These are phyloP conservation scores for Magnaporthiopsis rhizophila DNA, from an alignment of 2,329 filamentous ascomycete species.

Conservation along the genomic window DNA sequence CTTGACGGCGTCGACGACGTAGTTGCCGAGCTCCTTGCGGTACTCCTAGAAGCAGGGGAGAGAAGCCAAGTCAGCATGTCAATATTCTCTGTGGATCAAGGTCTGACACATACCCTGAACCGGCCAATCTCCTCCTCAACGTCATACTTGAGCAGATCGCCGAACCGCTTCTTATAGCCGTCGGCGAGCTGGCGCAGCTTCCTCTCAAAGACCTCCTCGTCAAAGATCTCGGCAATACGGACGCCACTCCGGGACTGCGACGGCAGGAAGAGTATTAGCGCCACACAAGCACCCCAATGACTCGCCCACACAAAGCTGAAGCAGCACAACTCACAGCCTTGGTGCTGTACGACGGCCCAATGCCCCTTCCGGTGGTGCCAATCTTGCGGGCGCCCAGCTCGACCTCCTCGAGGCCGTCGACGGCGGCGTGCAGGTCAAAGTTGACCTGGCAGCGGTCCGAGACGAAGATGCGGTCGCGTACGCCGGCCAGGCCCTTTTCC, in stretches of 20 bases:
- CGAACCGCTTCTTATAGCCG: slow-evolving; percentile 62
- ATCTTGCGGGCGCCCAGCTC: slow-evolving; percentile 31
- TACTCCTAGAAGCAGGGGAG: background rate
- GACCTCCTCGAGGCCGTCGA: slow-evolving; percentile 60
- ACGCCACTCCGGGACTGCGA: slow-evolving; percentile 60
- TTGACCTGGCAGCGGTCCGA: slow-evolving; percentile 56
- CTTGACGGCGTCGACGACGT: slow-evolving; percentile 54
- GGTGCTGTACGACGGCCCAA: slow-evolving; percentile 29
- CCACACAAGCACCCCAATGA: background rate
- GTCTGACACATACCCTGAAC: slow-evolving; percentile 36
- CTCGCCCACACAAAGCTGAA: too few relatives aligned
- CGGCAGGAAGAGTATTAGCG: too few relatives aligned
- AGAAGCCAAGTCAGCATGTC: background rate
- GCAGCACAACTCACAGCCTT: slow-evolving; percentile 37
- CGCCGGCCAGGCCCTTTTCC: slow-evolving; percentile 27
- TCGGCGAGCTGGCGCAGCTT: slow-evolving; percentile 54
- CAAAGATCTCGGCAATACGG: slow-evolving; percentile 58
- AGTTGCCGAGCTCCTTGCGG: slow-evolving; percentile 25
- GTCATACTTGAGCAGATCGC: slow-evolving; percentile 50
- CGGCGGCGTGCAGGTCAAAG: slow-evolving; percentile 56
- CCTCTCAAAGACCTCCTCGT: slow-evolving; percentile 55
- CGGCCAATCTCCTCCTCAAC: slow-evolving; percentile 59
- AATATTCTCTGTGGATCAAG: background rate
- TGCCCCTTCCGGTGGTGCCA: slow-evolving; percentile 17
- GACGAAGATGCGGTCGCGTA: slow-evolving; percentile 48